Evolutionary conservation across 2,329 filamentous ascomycete species (phyloP), one percentile per base, ranked within the genome.

Genomic region (Fusarium continuum): DNA sequence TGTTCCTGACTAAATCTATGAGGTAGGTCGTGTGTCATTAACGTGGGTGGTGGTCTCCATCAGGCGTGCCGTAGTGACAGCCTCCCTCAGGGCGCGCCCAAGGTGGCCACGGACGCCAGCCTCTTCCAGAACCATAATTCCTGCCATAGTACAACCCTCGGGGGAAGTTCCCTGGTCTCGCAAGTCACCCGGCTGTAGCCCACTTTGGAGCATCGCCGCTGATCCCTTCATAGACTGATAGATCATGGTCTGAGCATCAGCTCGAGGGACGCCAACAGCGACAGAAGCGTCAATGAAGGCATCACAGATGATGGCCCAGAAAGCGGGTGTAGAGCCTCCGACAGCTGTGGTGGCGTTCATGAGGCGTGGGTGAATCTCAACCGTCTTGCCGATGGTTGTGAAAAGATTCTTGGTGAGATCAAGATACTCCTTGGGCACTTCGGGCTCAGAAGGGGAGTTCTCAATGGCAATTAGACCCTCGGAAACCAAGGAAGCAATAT

Each of bases 321-420:
- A 87, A 0, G 85, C 85, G 0, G 85, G 85, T 0, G 85, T 85
- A 3, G 84, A 87, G 0, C 85, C 85, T 57, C 83, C 86, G 2
- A 88, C 78, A 0, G 85, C 84, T 0, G 85, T 88, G n/a, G 77
- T 78, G 0, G 80, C 83, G 59, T 87, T 82, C 81, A 88, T 85
- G 6, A 80, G 76, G 2, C 77, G 74, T 0, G 84, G 77, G 0
- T 80, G 78, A 0, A 88, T 75, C 19, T 80, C 76, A 0, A 84
- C 79, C 1, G 82, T 80, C 31, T 78, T 77, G 6, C 86, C 86
- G 17, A 88, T 83, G 13, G 78, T 78, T 8, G 75, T 76, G 73
- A 88, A 88, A 26, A 88, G 82, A 68, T 81, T 80, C 13, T 72
- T 69, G 0, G 72, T 69, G 2, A 74, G 49, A 3, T 70, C 39